Evolutionary conservation across 1,284 basidiomycete species (phyloP).

Genomic region (Cryptococcus amylolentus): DNA sequence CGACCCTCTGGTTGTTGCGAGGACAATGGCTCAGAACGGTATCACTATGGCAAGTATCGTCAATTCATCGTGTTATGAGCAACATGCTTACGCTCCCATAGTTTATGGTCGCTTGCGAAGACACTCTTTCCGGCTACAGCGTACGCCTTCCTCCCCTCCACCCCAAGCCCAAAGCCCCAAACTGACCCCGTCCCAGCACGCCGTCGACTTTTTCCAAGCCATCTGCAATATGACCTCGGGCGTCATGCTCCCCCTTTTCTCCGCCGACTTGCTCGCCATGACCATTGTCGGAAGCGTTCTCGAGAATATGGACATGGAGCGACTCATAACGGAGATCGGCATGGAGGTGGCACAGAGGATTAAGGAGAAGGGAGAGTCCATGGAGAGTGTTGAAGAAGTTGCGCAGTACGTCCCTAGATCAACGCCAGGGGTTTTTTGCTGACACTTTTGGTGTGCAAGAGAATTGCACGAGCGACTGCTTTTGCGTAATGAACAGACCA

Average conservation of each 20-base stretch:
- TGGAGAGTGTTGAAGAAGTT: constrained; percentile 91
- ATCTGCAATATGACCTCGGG: constrained; percentile 89
- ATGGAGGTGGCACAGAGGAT: constrained; percentile 89
- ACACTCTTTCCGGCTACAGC: constrained; percentile 87
- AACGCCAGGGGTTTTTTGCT: neutral
- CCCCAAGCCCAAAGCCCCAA: neutral
- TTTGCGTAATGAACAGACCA: constrained; percentile 91
- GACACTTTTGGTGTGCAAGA: constrained; percentile 14
- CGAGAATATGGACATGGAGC: constrained; percentile 98
- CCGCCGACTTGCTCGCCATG: constrained; percentile 91
- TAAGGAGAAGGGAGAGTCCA: constrained; percentile 62
- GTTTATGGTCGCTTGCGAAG: constrained; percentile 99
- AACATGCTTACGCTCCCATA: constrained; percentile 43
- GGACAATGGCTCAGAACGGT: constrained; percentile 83
- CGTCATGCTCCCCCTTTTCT: constrained; percentile 92
- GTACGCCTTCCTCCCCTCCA: constrained; percentile 53
- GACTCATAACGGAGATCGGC: constrained; percentile 84
- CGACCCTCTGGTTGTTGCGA: constrained; percentile 83
- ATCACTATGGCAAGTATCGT: constrained; percentile 71
- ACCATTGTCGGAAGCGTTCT: constrained; percentile 93
- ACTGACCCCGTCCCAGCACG: constrained; percentile 59
- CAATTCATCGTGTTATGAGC: neutral
- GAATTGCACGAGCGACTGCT: constrained; percentile 81
- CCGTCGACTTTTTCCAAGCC: constrained; percentile 93
- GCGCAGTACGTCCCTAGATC: constrained; percentile 53